A percentile compares a stretch with the other conserved stretches of the same genome.
These are phyloP conservation scores for Aureobasidium musti DNA, from an alignment of 2,329 filamentous ascomycete genomes.

Conservation along the genomic window DNA sequence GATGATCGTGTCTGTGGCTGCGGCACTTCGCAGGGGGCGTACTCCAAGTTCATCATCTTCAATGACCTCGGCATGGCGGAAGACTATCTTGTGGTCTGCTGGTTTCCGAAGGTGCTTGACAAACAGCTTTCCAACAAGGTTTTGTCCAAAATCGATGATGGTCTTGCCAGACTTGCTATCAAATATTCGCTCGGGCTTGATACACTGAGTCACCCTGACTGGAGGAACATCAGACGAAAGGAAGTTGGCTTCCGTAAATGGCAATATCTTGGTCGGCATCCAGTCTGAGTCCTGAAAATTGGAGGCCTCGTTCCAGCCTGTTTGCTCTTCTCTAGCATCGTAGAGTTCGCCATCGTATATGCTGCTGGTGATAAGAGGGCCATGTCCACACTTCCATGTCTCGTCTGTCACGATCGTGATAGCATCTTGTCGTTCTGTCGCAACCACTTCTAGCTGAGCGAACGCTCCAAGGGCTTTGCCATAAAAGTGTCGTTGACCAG, in stretches of 20 bases:
- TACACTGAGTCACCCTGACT: conserved; percentile 44
- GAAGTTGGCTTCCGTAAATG: conserved; percentile 42
- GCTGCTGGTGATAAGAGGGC: conserved; percentile 45
- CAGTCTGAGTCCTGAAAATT: conserved; percentile 39
- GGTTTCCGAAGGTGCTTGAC: conserved; percentile 44
- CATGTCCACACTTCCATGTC: conserved; percentile 43
- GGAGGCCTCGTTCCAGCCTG: conserved; percentile 24
- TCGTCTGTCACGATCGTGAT: conserved; percentile 43
- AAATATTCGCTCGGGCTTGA: conserved; percentile 39
- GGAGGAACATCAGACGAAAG: conserved; percentile 50
- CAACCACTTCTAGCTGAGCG: conserved; percentile 44
- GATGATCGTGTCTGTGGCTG: conserved; percentile 47
- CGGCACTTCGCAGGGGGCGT: conserved; percentile 50
- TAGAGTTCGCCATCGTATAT: conserved; percentile 59
- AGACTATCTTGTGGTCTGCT: conserved; percentile 47
- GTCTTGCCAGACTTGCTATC: conserved; percentile 49
- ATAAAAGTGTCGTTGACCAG: conserved; percentile 42
- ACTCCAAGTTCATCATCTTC: conserved; percentile 50
- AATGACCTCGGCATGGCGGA: conserved; percentile 59
- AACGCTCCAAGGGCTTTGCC: conserved; percentile 47
- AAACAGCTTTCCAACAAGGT: conserved; percentile 56
- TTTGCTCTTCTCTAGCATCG: conserved; percentile 45
- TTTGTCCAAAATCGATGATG: conserved; percentile 61
- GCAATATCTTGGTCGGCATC: conserved; percentile 40
- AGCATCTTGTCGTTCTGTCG: conserved; percentile 40